Percentiles rank a stretch among this genome's conserved stretches.
Conservation (phyloP, 768 basidiomycete species). For the Pleurotus cornucopiae region DNA sequence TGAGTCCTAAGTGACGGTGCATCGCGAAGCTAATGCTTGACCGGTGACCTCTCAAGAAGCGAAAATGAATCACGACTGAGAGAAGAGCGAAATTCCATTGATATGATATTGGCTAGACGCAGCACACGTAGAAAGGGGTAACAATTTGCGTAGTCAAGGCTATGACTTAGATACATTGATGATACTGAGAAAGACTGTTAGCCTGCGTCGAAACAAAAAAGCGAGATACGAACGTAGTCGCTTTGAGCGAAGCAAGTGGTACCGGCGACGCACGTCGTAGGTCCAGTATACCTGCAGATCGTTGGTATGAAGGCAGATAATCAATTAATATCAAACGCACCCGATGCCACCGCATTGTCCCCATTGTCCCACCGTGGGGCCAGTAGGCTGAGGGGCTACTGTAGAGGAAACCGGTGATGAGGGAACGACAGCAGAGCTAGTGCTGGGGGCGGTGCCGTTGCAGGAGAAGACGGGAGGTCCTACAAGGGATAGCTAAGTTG, state of each 20-base stretch:
- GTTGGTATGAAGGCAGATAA: neutral
- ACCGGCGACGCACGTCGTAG: conserved; percentile 34
- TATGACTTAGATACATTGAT: neutral
- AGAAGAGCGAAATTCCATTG: too few species aligned
- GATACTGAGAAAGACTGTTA: neutral
- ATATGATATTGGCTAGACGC: too few species aligned
- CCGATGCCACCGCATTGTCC: conserved; percentile 52
- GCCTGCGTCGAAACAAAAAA: neutral
- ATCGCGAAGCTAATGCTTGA: too few species aligned
- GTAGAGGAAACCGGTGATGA: neutral
- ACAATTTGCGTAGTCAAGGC: too few species aligned
- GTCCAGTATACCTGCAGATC: conserved; percentile 23
- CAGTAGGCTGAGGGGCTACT: neutral
- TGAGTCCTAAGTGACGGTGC: too few species aligned
- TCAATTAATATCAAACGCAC: conserved; percentile 17
- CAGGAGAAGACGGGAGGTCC: conserved; percentile 1
- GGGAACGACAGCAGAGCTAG: neutral
- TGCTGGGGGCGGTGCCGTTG: neutral
- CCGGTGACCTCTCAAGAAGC: too few species aligned
- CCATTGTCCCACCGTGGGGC: neutral
- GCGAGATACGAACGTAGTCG: conserved; percentile 10
- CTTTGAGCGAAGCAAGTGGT: conserved; percentile 31
- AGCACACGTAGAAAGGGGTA: too few species aligned
- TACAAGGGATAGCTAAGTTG: neutral
- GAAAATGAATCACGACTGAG: too few species aligned